Evolutionary conservation across 805 yeast species (phyloP), one percentile per base, ranked within the genome.

Genomic region (Suhomyces xylopsoci): DNA sequence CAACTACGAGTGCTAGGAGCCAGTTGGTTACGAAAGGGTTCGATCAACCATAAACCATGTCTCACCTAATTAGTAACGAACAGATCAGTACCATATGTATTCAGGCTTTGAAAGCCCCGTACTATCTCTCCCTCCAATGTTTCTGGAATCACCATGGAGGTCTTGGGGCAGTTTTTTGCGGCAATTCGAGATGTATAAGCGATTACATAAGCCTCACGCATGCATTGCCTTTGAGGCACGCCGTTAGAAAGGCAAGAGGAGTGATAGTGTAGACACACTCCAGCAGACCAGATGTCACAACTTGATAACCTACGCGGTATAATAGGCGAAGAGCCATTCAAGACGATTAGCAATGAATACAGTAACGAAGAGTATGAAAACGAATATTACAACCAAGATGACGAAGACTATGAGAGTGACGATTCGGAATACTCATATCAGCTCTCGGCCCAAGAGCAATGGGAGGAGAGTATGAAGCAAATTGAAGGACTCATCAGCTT

Each of bases 391-490:
- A 53, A 49, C 45, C 48, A 50, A 36, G 51, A 51, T 9, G 47
- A 52, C 44, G 53, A 54, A 14, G 59, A 56, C 45, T 54, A 54
- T 38, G 53, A 52, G 8, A 40, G 48, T 22, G 58, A 55, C 46
- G 52, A 50, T 9, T 30, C 44, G 15, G 53, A 52, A 19, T 56
- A 57, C 10, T 62, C 62, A 15, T 62, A 62, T 52, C 64, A 60
- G 36, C 58, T 74, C 49, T 68, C 81, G 34, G 85, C 89, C 1
- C 88, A 85, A 59, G 77, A 82, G 57, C 90, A 87, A 60, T 87
- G 91, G 91, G 88, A 86, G 49, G 88, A 84, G 59, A 83, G 87
- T 34, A 55, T 87, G 47, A 69, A 71, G 45, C 91, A 87, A 64
- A 62, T 87, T 51, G 76, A 75, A 40, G 80, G 80, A n/a, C 74